Conservation (phyloP, 768 basidiomycete species). For the Cantharellus anzutake region DNA sequence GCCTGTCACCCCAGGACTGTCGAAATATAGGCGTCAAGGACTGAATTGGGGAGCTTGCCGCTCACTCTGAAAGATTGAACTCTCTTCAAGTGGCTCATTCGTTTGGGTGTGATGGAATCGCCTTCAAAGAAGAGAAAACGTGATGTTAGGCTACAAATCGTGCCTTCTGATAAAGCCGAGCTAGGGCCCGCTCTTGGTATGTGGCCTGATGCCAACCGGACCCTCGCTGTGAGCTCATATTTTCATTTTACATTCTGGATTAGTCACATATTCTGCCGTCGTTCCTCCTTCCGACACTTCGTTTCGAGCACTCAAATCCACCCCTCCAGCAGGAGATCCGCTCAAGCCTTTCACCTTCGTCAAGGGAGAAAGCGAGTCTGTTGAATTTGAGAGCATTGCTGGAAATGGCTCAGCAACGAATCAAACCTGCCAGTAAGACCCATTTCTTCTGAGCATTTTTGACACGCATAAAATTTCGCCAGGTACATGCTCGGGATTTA, state of each 20-base stretch:
- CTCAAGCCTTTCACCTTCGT: constrained; percentile 16
- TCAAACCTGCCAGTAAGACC: constrained; percentile 44
- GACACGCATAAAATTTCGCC: not conserved
- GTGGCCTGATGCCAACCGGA: not conserved
- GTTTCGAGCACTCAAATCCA: constrained; percentile 38
- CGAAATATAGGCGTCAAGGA: no score
- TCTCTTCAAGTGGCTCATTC: no score
- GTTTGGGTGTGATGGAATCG: no score
- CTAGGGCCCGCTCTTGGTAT: not conserved
- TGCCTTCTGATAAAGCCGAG: not conserved
- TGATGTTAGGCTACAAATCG: not conserved
- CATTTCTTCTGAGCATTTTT: not conserved
- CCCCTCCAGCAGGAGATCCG: not conserved
- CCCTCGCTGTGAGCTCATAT: not conserved
- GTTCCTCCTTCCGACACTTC: constrained; percentile 35
- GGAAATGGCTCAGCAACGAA: constrained; percentile 28
- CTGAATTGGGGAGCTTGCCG: no score
- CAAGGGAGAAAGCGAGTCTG: constrained; percentile 64
- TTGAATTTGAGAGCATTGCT: constrained; percentile 55
- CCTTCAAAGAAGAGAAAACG: constrained; percentile 3
- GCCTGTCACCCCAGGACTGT: no score
- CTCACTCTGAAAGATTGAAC: no score
- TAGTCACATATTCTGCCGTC: constrained; percentile 49
- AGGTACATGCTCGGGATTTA: constrained; percentile 77
- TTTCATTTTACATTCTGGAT: not conserved